A percentile compares a stretch with the other conserved stretches of the same genome.
These are phyloP conservation scores for Davidsoniella virescens DNA, from an alignment of 2,329 filamentous ascomycete species.

Conservation along the genomic window DNA sequence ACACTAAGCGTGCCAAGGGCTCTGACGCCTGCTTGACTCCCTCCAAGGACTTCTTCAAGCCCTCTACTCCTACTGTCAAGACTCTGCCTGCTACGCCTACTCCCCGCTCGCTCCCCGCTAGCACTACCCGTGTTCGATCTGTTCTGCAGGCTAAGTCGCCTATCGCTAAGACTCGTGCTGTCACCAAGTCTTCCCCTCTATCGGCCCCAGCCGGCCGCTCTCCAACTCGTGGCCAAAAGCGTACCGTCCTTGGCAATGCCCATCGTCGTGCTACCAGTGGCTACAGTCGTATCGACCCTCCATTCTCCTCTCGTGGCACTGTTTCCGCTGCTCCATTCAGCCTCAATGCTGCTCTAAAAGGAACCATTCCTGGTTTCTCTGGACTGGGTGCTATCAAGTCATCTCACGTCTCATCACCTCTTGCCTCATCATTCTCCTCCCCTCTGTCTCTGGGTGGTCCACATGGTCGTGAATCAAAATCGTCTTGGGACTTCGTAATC, in stretches of 20 bases:
- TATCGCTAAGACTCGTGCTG: constrained; percentile 28
- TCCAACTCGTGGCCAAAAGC: constrained; percentile 49
- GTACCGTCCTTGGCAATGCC: constrained; percentile 50
- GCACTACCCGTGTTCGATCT: constrained; percentile 25
- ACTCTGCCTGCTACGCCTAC: constrained; percentile 20
- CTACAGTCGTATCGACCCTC: constrained; percentile 55
- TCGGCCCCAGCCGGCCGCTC: constrained; percentile 55
- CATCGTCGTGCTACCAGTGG: constrained; percentile 40
- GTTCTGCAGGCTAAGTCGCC: constrained; percentile 39
- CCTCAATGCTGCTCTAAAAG: constrained; percentile 67
- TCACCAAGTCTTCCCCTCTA: constrained; percentile 35
- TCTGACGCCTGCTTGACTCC: constrained; percentile 17
- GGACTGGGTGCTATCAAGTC: constrained; percentile 21
- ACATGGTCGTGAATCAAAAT: constrained; percentile 34
- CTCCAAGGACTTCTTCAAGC: constrained; percentile 33
- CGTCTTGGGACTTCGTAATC: constrained; percentile 82
- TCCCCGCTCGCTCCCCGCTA: constrained; percentile 17
- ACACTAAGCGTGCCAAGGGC: constrained; percentile 43
- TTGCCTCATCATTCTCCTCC: constrained; percentile 19
- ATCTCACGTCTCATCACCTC: constrained; percentile 15
- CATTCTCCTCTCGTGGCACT: constrained; percentile 36
- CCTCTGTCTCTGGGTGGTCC: constrained; percentile 17
- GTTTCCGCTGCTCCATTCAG: constrained; percentile 54
- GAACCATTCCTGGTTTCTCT: constrained; percentile 50
- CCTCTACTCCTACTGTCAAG: constrained; percentile 20